A percentile compares a stretch with the other conserved stretches of the same genome.
Evolutionary conservation across 2,329 filamentous ascomycete species (phyloP).

Genomic region (Aspergillus bombycis): DNA sequence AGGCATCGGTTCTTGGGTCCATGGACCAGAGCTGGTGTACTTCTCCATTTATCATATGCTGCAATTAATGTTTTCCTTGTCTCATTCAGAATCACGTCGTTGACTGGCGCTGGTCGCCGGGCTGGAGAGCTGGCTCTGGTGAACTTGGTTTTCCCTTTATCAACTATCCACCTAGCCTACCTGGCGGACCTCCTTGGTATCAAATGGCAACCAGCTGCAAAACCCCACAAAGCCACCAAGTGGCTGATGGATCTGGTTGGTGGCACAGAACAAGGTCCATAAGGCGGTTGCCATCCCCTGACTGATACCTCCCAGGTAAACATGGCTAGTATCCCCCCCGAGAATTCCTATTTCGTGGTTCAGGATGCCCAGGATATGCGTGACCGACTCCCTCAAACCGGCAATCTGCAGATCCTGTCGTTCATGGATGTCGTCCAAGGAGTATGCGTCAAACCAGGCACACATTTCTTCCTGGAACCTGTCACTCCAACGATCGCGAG

Average conservation of each 20-base stretch:
- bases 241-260: constrained; percentile 16
- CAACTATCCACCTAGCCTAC: constrained; percentile 21
- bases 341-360: constrained; percentile 40
- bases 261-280: constrained; percentile 40
- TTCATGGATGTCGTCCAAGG: constrained; percentile 40
- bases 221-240: constrained; percentile 53
- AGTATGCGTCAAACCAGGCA: constrained; percentile 55
- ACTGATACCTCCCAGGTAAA: constrained; percentile 53
- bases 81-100: constrained; percentile 18
- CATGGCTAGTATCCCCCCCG: constrained; percentile 24
- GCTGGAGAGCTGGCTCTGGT: constrained; percentile 26
- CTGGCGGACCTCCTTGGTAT: neutral
- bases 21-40: constrained; percentile 20
- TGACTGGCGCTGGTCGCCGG: constrained; percentile 16
- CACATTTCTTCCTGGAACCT: constrained; percentile 51
- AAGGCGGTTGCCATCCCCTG: constrained; percentile 52
- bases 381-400: constrained; percentile 45
- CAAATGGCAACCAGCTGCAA: constrained; percentile 58
- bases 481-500: constrained; percentile 41
- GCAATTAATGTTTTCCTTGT: constrained; percentile 22
- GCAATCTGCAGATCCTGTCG: constrained; percentile 42
- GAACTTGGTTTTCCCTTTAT: constrained; percentile 27
- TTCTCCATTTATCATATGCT: constrained; percentile 20
- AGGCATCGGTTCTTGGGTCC: constrained; percentile 20
- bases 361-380: constrained; percentile 40